These are phyloP conservation scores for Byssochlamys sp. DNA, from an alignment of 2,329 filamentous ascomycete species.

Conservation along the genomic window DNA sequence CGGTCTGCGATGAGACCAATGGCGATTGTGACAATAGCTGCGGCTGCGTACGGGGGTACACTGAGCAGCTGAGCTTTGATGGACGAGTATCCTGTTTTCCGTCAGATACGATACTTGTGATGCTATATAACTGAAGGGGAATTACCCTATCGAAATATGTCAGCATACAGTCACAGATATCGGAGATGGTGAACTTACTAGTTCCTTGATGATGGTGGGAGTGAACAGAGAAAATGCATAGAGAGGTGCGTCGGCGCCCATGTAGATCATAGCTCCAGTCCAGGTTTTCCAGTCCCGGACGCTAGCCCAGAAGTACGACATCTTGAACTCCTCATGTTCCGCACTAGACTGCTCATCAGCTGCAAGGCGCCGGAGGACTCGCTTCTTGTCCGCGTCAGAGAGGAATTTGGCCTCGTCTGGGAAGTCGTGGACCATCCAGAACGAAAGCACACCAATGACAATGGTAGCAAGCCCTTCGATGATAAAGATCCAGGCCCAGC, in stretches of 20 bases:
- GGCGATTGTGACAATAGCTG: constrained; percentile 57
- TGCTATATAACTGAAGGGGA: background rate
- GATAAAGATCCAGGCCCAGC: constrained; percentile 77
- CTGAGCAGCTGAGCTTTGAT: constrained; percentile 61
- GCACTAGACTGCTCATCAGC: constrained; percentile 66
- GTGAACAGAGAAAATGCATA: constrained; percentile 45
- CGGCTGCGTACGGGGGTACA: constrained; percentile 66
- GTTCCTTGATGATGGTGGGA: constrained; percentile 62
- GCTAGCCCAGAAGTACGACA: constrained; percentile 60
- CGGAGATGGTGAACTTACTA: constrained; percentile 26
- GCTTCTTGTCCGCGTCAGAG: constrained; percentile 56
- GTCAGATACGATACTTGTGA: background rate
- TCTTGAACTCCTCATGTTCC: constrained; percentile 64
- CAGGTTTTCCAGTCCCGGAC: constrained; percentile 80
- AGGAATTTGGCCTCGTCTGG: constrained; percentile 68
- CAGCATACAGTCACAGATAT: background rate
- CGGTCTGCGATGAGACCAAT: constrained; percentile 70
- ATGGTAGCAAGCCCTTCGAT: constrained; percentile 62
- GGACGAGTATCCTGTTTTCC: constrained; percentile 42
- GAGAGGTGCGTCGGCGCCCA: constrained; percentile 62
- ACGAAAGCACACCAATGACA: constrained; percentile 56
- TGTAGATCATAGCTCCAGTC: constrained; percentile 64
- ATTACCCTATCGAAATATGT: background rate
- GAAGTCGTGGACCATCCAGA: constrained; percentile 75
- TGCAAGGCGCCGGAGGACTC: constrained; percentile 62